Conservation (phyloP, 2,329 filamentous ascomycete genomes). For the Verticillium nubilum region DNA sequence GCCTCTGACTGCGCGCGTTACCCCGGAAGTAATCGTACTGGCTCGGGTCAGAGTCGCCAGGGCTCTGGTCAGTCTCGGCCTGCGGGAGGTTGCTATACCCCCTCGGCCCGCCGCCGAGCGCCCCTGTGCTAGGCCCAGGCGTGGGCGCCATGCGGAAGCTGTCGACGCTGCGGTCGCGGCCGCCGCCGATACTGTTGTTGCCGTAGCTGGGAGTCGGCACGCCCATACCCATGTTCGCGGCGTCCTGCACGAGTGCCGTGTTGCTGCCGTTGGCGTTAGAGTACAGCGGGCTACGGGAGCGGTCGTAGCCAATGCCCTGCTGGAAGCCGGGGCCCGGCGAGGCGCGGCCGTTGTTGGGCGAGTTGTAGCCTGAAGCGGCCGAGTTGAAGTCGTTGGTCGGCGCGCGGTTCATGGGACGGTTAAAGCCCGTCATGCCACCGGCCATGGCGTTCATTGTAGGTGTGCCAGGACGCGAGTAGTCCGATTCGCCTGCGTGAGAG, state of each 20-base stretch:
- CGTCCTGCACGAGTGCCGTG: constrained; percentile 45
- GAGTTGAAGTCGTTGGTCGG: constrained; percentile 14
- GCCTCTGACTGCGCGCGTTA: neutral
- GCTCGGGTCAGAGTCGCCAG: constrained; percentile 33
- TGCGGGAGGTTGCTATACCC: constrained; percentile 58
- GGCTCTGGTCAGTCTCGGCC: constrained; percentile 35
- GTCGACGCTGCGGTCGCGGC: constrained; percentile 17
- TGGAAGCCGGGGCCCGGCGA: constrained; percentile 6
- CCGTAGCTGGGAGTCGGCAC: constrained; percentile 14
- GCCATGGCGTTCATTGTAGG: constrained; percentile 33
- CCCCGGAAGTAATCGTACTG: constrained; percentile 55
- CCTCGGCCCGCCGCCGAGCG: constrained; percentile 51
- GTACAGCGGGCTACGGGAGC: constrained; percentile 44
- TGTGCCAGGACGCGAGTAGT: constrained; percentile 44
- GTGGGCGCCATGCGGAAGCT: constrained; percentile 19
- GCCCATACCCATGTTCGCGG: constrained; percentile 44
- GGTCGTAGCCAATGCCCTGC: constrained; percentile 12
- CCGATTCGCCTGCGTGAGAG: constrained; percentile 40
- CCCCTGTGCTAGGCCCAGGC: constrained; percentile 40
- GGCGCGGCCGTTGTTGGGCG: constrained; percentile 3
- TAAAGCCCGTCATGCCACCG: constrained; percentile 17
- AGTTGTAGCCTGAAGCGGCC: constrained; percentile 12
- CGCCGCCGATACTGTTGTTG: constrained; percentile 7
- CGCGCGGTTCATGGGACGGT: constrained; percentile 2
- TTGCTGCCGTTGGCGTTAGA: constrained; percentile 46